A percentile compares a stretch with the other conserved stretches of the same genome.
Conservation (phyloP, 2,329 filamentous ascomycete species). For the Myriosclerotinia duriaeana region DNA sequence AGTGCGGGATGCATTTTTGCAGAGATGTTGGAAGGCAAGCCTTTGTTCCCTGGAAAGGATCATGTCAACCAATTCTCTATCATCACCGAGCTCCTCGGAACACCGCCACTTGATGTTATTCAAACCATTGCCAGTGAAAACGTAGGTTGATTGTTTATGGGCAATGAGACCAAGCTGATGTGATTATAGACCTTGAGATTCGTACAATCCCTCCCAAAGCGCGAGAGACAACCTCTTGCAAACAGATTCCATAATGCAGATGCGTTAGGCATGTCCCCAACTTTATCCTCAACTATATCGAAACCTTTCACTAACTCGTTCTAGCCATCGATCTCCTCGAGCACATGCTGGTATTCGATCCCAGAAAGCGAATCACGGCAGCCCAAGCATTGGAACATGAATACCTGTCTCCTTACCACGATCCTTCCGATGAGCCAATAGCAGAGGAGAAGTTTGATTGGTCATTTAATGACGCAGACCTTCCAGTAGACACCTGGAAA, state of each 20-base stretch:
- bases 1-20: constrained; percentile 98
- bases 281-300: constrained; percentile 12
- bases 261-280: constrained; percentile 64
- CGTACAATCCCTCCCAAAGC: constrained; percentile 93
- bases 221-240: constrained; percentile 80
- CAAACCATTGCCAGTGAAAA: constrained; percentile 98
- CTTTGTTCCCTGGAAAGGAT: constrained; percentile 96
- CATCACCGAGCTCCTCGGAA: constrained; percentile 95
- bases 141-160: constrained; percentile 52
- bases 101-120: constrained; percentile 96
- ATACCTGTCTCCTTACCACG: constrained; percentile 95
- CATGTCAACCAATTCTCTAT: constrained; percentile 99
- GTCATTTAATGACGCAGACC: constrained; percentile 98
- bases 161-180: constrained; percentile 35
- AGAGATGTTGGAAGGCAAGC: constrained; percentile 98
- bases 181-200: constrained; percentile 78
- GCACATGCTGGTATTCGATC: constrained; percentile 96
- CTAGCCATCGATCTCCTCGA: constrained; percentile 90
- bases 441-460: constrained; percentile 98
- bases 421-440: constrained; percentile 92
- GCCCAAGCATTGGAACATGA: constrained; percentile 83
- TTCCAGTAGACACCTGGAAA: constrained; percentile 99
- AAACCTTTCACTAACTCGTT: constrained; percentile 34
- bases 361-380: constrained; percentile 91
- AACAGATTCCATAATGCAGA: constrained; percentile 97